These are phyloP conservation scores for Scolecobasidium constrictum DNA, from an alignment of 2,329 filamentous ascomycete genomes.

Conservation along the genomic window DNA sequence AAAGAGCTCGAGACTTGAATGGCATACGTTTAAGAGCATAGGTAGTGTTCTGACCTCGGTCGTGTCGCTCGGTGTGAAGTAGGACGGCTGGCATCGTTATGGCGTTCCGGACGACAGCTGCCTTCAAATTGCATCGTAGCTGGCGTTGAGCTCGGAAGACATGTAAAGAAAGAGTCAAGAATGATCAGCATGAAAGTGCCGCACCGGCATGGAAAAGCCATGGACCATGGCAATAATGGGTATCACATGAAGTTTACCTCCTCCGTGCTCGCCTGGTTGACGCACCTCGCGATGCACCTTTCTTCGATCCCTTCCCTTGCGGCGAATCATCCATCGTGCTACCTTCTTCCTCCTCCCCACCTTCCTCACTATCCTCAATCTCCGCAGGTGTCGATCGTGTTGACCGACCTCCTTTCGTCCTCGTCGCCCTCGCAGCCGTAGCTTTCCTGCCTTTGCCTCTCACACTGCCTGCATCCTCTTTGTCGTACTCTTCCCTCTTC, in stretches of 20 bases:
- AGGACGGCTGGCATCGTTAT: too few relatives aligned
- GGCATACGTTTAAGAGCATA: too few relatives aligned
- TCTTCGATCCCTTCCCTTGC: slow-evolving; percentile 1
- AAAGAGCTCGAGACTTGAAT: slow-evolving; percentile 1
- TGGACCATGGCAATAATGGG: neutral
- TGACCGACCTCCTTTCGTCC: slow-evolving; percentile 2
- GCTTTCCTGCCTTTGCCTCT: slow-evolving; percentile 6
- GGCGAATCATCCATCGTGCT: slow-evolving; percentile 4
- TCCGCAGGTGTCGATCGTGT: slow-evolving; percentile 7
- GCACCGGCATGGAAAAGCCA: too few relatives aligned
- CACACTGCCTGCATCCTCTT: slow-evolving; percentile 5
- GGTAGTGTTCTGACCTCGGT: too few relatives aligned
- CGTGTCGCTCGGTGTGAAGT: too few relatives aligned
- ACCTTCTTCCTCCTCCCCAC: slow-evolving; percentile 1
- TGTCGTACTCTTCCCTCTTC: slow-evolving; percentile 1
- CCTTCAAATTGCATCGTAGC: too few relatives aligned
- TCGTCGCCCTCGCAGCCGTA: neutral
- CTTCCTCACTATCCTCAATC: slow-evolving; percentile 2
- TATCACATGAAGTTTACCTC: neutral
- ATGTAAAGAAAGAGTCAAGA: too few relatives aligned
- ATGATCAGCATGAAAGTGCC: too few relatives aligned
- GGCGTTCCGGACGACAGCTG: too few relatives aligned
- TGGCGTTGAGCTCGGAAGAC: too few relatives aligned
- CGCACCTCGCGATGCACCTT: neutral
- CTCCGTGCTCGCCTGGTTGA: neutral